Evolutionary conservation across 345 rosid species (phyloP).

Genomic region (Eucalyptus sp.): DNA sequence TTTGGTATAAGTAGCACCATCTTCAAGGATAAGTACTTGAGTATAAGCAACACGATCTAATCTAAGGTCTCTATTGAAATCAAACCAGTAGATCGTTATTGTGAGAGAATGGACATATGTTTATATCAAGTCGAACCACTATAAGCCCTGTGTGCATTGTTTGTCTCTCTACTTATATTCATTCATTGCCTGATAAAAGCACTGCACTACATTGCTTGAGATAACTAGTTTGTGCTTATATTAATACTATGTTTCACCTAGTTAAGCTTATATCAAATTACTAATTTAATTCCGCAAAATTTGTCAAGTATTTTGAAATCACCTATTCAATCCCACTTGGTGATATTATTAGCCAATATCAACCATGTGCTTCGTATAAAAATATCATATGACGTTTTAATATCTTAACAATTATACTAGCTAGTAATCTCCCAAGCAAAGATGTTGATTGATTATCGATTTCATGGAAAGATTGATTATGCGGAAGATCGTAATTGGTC

Average conservation of each 20-base stretch:
- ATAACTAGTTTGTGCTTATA: not conserved
- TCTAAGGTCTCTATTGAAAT: too few relatives aligned
- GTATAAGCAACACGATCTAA: not conserved
- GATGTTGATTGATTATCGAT: too few relatives aligned
- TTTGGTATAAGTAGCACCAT: accelerated
- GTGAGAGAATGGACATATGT: not conserved
- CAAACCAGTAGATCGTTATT: not conserved
- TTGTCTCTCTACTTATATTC: not conserved
- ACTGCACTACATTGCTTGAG: not conserved
- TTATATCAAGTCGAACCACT: not conserved
- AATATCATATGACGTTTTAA: too few relatives aligned
- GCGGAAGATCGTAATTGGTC: too few relatives aligned
- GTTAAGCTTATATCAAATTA: not conserved
- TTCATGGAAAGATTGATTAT: too few relatives aligned
- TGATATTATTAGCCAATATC: too few relatives aligned
- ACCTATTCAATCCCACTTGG: too few relatives aligned
- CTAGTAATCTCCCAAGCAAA: too few relatives aligned
- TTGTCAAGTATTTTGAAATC: too few relatives aligned
- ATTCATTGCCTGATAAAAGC: not conserved
- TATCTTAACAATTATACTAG: too few relatives aligned
- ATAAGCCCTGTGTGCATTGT: not conserved
- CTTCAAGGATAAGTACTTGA: not conserved
- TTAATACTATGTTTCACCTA: not conserved
- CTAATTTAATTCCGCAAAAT: too few relatives aligned
- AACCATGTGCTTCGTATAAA: too few relatives aligned